Percentiles rank a stretch among this genome's conserved stretches.
phyloP scores from a whole-genome alignment of 2,329 filamentous ascomycete species.

The Scortechinia acanthostroma region DNA sequence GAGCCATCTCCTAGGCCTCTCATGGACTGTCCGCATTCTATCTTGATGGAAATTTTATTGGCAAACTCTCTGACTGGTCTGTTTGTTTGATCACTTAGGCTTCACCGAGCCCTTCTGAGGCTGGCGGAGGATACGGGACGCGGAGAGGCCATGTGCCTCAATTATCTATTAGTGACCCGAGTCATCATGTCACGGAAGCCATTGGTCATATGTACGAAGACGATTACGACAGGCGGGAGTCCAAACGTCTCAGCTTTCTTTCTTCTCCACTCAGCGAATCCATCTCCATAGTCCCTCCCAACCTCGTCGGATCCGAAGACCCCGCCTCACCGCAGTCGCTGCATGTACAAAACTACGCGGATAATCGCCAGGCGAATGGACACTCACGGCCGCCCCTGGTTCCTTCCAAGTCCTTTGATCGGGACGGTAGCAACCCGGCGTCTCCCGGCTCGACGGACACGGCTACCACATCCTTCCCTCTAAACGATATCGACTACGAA shows the following conservation, averaged over 20 bases:
- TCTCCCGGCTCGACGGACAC: slow-evolving; percentile 34
- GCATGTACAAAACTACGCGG: background rate
- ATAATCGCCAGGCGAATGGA: background rate
- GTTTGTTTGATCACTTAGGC: too few species aligned
- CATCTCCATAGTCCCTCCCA: slow-evolving; percentile 15
- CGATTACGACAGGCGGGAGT: slow-evolving; percentile 40
- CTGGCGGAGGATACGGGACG: slow-evolving; percentile 20
- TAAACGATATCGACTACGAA: slow-evolving; percentile 70
- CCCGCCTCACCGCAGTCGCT: background rate
- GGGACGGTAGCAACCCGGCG: slow-evolving; percentile 18
- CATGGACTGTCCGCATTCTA: too few species aligned
- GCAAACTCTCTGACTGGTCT: too few species aligned
- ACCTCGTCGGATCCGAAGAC: slow-evolving; percentile 18
- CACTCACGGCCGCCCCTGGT: slow-evolving; percentile 18
- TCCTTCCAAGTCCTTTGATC: slow-evolving; percentile 10
- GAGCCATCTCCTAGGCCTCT: too few species aligned
- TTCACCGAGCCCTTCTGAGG: slow-evolving; percentile 19
- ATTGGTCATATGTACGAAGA: slow-evolving; percentile 67
- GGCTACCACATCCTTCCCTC: slow-evolving; percentile 53
- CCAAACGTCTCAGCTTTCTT: slow-evolving; percentile 54
- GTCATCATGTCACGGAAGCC: slow-evolving; percentile 69
- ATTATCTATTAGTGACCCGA: slow-evolving; percentile 54
- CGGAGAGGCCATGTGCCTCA: slow-evolving; percentile 17
- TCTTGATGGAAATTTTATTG: too few species aligned
- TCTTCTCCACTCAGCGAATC: slow-evolving; percentile 29